These are phyloP conservation scores for Wickerhamomyces chambardii DNA, from an alignment of 805 yeast genomes.

Conservation along the genomic window DNA sequence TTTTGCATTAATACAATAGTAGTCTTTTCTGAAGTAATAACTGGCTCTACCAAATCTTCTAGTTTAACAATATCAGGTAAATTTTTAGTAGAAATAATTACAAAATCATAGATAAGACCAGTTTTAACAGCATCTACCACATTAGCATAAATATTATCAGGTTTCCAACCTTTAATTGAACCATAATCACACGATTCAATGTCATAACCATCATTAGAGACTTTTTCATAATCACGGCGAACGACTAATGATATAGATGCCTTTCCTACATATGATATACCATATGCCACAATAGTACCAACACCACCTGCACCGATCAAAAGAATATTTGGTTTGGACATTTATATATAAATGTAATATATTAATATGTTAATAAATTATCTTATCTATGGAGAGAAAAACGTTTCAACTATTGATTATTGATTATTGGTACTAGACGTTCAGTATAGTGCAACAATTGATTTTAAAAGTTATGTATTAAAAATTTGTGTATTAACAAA, in stretches of 20 bases:
- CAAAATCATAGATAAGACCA: slow-evolving; percentile 41
- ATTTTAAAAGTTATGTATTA: too few species aligned
- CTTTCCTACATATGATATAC: slow-evolving; percentile 38
- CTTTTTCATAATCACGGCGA: slow-evolving; percentile 53
- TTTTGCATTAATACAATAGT: slow-evolving; percentile 55
- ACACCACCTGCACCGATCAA: slow-evolving; percentile 84
- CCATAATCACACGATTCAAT: slow-evolving; percentile 62
- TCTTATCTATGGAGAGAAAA: too few species aligned
- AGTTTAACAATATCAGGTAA: slow-evolving; percentile 54
- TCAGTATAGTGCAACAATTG: too few species aligned
- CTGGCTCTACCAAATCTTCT: slow-evolving; percentile 41
- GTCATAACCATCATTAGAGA: slow-evolving; percentile 42
- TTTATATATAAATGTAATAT: not conserved
- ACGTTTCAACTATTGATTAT: too few species aligned
- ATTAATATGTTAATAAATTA: too few species aligned
- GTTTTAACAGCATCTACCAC: slow-evolving; percentile 36
- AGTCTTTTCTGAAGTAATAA: slow-evolving; percentile 32
- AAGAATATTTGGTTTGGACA: slow-evolving; percentile 30
- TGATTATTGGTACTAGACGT: too few species aligned
- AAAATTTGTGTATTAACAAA: too few species aligned
- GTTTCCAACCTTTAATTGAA: slow-evolving; percentile 40
- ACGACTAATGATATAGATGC: slow-evolving; percentile 53
- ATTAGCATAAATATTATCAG: slow-evolving; percentile 38
- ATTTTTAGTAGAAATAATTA: slow-evolving; percentile 57
- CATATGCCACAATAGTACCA: slow-evolving; percentile 68